Evolutionary conservation across 345 rosid species (phyloP).

Genomic region (Eutrema yunnanense): DNA sequence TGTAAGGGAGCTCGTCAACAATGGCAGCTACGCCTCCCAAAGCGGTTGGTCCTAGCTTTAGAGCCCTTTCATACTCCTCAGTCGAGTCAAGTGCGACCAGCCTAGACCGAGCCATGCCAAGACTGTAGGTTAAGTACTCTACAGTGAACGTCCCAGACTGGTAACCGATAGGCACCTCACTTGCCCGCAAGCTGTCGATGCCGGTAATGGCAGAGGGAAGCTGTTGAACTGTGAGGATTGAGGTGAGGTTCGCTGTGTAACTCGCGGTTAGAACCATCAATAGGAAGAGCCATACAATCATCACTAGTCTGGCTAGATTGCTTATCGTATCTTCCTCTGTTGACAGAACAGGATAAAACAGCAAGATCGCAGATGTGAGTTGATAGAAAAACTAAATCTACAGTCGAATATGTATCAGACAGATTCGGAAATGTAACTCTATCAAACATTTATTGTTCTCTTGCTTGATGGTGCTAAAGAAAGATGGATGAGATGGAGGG

Average conservation of each 20-base stretch:
- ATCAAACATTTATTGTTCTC: not conserved
- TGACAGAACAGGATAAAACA: not conserved
- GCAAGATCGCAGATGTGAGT: not conserved
- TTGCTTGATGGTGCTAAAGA: not conserved
- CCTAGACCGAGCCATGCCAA: conserved; percentile 54
- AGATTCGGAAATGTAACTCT: conserved; percentile 3
- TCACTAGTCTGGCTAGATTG: conserved; percentile 61
- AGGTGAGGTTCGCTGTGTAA: conserved; percentile 88
- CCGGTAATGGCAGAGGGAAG: conserved; percentile 77
- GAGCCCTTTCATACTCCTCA: conserved; percentile 59
- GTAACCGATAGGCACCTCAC: conserved; percentile 64
- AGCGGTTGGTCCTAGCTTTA: conserved; percentile 51
- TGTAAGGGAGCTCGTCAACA: conserved; percentile 73
- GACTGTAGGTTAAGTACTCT: conserved; percentile 50
- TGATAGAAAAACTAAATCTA: not conserved
- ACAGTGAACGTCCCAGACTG: conserved; percentile 73
- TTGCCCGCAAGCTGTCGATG: conserved; percentile 67
- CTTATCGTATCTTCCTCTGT: conserved; percentile 70
- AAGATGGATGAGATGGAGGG: not conserved
- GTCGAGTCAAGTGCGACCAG: conserved; percentile 56
- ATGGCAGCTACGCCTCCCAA: conserved; percentile 83
- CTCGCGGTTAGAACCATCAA: conserved; percentile 81
- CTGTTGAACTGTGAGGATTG: conserved; percentile 83
- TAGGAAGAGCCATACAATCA: conserved; percentile 90
- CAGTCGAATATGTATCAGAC: not conserved